Percentiles rank a stretch among this genome's conserved stretches.
Conservation (phyloP, 148 eudicot species). For the Cornus suecica region DNA sequence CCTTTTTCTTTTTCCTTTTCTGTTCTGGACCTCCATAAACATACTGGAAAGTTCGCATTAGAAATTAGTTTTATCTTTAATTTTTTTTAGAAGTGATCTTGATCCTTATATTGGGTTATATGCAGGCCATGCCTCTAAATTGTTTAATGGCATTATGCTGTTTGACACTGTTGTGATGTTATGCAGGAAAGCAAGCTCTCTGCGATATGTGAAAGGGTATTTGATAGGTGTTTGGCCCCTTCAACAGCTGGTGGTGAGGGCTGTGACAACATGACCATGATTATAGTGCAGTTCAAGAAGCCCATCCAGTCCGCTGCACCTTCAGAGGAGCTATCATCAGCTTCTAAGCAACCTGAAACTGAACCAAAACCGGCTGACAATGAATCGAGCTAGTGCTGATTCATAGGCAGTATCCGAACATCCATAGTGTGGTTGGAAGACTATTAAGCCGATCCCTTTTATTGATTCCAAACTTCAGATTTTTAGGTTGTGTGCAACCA, state of each 20-base stretch:
- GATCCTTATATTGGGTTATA: not conserved
- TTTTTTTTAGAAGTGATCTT: not conserved
- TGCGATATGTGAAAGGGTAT: constrained; percentile 69
- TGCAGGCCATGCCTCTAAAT: not conserved
- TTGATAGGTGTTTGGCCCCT: constrained; percentile 86
- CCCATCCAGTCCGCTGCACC: constrained; percentile 25
- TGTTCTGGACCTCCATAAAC: not conserved
- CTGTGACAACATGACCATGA: constrained; percentile 99
- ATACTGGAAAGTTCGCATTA: not conserved
- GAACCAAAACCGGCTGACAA: constrained; percentile 25
- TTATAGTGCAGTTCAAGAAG: constrained; percentile 82
- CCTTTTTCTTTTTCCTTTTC: not conserved
- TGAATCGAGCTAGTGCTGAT: constrained; percentile 33
- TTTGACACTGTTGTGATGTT: not conserved
- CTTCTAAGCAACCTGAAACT: constrained; percentile 20
- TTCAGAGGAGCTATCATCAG: constrained; percentile 28
- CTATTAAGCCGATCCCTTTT: too few species aligned
- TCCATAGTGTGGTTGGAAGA: too few species aligned
- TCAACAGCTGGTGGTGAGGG: constrained; percentile 95
- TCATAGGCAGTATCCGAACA: too few species aligned
- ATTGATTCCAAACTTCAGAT: not conserved
- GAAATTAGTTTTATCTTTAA: not conserved
- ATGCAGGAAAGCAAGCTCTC: constrained; percentile 92
- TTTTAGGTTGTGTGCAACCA: not conserved
- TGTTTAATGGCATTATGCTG: not conserved